Conservation (phyloP, 345 rosid genomes). For the Acer yangbiense region DNA sequence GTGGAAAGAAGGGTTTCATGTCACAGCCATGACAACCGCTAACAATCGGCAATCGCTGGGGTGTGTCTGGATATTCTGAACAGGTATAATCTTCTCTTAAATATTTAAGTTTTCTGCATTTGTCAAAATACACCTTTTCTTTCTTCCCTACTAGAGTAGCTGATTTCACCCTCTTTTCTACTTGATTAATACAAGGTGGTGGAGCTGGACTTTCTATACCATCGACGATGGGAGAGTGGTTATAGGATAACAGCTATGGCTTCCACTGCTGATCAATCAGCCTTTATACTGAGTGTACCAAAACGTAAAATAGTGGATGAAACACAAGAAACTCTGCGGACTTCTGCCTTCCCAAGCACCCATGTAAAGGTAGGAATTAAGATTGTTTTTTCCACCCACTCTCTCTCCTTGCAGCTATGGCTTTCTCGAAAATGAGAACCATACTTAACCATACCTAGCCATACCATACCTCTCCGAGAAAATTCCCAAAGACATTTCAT, state of each 20-base stretch:
- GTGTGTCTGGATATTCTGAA: constrained; percentile 78
- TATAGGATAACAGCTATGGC: constrained; percentile 95
- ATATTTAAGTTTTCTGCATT: not conserved
- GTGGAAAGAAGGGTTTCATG: constrained; percentile 99
- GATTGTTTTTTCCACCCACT: not conserved
- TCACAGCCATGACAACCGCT: constrained; percentile 95
- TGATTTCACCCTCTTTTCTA: constrained; percentile 8
- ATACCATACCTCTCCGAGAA: constrained; percentile 38
- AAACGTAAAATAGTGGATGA: constrained; percentile 84
- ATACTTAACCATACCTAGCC: too few relatives aligned
- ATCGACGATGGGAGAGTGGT: constrained; percentile 89
- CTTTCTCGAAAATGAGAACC: too few relatives aligned
- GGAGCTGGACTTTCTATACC: constrained; percentile 93
- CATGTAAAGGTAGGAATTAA: constrained; percentile 74
- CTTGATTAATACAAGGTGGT: constrained; percentile 60
- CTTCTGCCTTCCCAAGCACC: constrained; percentile 95
- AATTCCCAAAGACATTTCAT: constrained; percentile 27
- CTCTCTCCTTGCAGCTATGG: not conserved
- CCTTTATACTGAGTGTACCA: constrained; percentile 85
- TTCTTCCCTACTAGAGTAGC: not conserved
- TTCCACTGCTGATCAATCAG: constrained; percentile 89
- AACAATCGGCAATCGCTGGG: constrained; percentile 97
- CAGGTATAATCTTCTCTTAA: constrained; percentile 55
- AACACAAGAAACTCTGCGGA: constrained; percentile 94
- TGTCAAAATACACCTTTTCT: not conserved